phyloP scores from a whole-genome alignment of 2,329 filamentous ascomycete genomes.

The Chrysoporthe cubensis region DNA sequence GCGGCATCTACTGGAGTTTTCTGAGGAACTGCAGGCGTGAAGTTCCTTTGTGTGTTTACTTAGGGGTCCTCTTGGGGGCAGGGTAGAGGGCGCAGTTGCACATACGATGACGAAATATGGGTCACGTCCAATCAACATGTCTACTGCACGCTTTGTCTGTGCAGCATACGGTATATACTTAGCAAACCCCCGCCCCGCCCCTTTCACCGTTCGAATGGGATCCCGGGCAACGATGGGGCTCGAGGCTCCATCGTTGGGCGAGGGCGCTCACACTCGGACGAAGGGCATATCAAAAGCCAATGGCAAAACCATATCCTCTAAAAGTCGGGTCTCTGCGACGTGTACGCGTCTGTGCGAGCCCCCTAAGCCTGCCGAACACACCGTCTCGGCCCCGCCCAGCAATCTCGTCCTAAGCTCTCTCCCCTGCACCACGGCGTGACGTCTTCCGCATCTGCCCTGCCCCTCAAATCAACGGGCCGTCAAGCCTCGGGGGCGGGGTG shows the following conservation, averaged over 20 bases:
- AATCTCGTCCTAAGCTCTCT: neutral
- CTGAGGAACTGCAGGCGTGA: conserved; percentile 5
- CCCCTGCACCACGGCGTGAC: conserved; percentile 9
- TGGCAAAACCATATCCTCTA: neutral
- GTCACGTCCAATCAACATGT: neutral
- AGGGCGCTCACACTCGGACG: neutral
- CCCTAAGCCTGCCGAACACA: neutral
- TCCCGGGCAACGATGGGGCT: neutral
- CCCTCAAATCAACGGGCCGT: conserved; percentile 1
- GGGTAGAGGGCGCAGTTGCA: neutral
- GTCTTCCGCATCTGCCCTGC: conserved; percentile 4
- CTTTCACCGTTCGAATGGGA: neutral
- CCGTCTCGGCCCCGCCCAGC: neutral
- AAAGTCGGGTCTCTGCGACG: neutral
- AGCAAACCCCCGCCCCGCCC: neutral
- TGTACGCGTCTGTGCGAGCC: neutral
- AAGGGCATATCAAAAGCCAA: neutral
- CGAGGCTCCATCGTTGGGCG: neutral
- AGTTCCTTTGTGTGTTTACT: conserved; percentile 6
- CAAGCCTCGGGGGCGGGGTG: neutral
- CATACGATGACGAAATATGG: conserved; percentile 1
- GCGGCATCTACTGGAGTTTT: neutral
- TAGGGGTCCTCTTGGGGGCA: neutral
- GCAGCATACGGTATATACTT: neutral
- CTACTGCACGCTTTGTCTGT: neutral